Percentiles rank a stretch among this genome's conserved stretches.
Evolutionary conservation across 331 rosid genomes (phyloP).

Genomic region (Cydonia oblonga): DNA sequence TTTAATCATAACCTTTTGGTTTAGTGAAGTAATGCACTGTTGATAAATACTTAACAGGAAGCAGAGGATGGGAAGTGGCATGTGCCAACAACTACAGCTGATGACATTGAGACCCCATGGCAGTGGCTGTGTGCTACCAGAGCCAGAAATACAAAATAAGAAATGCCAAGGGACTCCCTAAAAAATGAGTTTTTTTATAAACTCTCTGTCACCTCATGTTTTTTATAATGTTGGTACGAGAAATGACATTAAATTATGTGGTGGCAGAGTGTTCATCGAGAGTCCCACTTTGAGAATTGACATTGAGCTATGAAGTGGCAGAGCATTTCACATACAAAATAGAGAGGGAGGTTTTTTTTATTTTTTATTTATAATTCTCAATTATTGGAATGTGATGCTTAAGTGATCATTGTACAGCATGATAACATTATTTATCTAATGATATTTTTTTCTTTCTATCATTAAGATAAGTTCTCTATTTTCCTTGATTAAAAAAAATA

Average conservation of each 20-base stretch:
- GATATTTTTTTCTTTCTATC: not conserved
- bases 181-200: too few species aligned
- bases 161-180: too few species aligned
- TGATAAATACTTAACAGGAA: constrained; percentile 41
- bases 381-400: too few species aligned
- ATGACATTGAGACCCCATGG: constrained; percentile 65
- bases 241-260: too few species aligned
- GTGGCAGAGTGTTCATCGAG: accelerated
- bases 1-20: not conserved
- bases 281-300: too few species aligned
- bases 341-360: not conserved
- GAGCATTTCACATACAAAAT: not conserved
- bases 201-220: too few species aligned
- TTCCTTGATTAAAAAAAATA: not conserved
- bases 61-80: constrained; percentile 73
- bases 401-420: too few species aligned
- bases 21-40: not conserved
- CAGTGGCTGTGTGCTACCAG: constrained; percentile 78
- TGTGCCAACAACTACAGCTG: constrained; percentile 53
- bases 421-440: too few species aligned
- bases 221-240: too few species aligned
- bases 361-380: not conserved
- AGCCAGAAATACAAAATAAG: constrained; percentile 18
- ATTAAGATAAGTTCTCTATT: not conserved
- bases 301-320: too few species aligned